Evolutionary conservation across 768 basidiomycete genomes (phyloP), one percentile per base, ranked within the genome.

Genomic region (Asterophora lycoperdoides): DNA sequence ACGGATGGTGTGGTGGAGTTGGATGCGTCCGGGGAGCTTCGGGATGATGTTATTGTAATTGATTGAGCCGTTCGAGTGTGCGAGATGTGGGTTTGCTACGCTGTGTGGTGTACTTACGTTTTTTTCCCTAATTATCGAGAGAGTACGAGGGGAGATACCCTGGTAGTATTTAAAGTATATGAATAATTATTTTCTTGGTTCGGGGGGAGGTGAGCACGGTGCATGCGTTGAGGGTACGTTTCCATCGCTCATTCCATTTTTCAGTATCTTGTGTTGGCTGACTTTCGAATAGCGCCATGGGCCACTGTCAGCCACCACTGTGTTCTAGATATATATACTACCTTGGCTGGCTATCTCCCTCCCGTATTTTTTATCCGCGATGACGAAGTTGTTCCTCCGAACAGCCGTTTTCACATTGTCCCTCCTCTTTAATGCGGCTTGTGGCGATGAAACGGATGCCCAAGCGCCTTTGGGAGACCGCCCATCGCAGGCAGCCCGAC

Each of bases 1-100:
- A 81, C 85, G 58, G 88, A 91, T 47, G 89, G 89, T 8, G 58
- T 91, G 38, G 62, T 92, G 29, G 53, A 89, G 56, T 64, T 92
- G 62, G 86, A 87, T 28, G 68, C 71, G 9, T 73, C 69, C 29
- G 70, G 78, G 48, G 82, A 83, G 56, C 61, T 83, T 26, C 74
- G 73, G 29, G 81, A 77, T 18, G 81, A 84, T 52, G 63, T 81
- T 9, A 82, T 83, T 44, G 75, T 54, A 78, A 84, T 58, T 78
- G 66, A 76, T 29, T 54, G 44, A 56, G 26, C 19, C n/a, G n/a
- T n/a, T 18, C 15, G 17, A 13, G 33, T 4, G 11, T 26, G 32
- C 1, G 15, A 35, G 10, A 8, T 26, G 18, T 34, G 32, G 8
- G 13, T 32, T 29, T n/a, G 34, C n/a, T 3, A 6, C 28, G 18